A percentile compares a stretch with the other conserved stretches of the same genome.
phyloP scores from a whole-genome alignment of 441 rosid genomes.

The Kokia cookei region DNA sequence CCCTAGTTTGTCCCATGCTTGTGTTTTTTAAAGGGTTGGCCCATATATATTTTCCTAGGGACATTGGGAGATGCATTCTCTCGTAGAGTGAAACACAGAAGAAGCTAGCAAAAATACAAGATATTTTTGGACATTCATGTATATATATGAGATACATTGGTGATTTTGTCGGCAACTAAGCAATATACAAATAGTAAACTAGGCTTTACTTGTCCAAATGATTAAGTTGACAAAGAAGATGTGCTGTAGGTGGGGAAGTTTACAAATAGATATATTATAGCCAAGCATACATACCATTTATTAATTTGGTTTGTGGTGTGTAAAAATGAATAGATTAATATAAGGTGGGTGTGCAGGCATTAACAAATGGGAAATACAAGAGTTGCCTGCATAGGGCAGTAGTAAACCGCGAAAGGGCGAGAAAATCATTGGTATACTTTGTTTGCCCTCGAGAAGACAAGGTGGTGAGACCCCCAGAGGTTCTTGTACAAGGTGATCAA shows the following conservation, averaged over 20 bases:
- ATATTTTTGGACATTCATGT: too few relatives aligned
- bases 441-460: conserved; percentile 55
- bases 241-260: background rate
- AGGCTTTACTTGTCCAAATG: background rate
- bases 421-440: conserved; percentile 61
- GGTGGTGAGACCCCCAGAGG: conserved; percentile 55
- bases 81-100: background rate
- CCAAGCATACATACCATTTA: too few relatives aligned
- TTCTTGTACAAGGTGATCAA: conserved; percentile 17
- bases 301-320: too few relatives aligned
- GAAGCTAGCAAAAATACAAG: background rate
- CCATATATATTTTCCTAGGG: background rate
- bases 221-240: background rate
- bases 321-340: background rate
- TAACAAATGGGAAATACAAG: conserved; percentile 57
- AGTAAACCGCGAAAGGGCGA: conserved; percentile 46
- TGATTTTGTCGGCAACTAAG: background rate
- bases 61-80: background rate
- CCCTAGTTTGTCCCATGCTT: background rate
- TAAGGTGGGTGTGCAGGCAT: conserved; percentile 32
- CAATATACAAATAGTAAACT: background rate
- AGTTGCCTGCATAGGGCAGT: conserved; percentile 76
- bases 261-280: too few relatives aligned
- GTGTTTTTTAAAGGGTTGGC: background rate
- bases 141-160: too few relatives aligned